phyloP scores from a whole-genome alignment of 257 asterid genomes.

The Nicotiana paniculata region DNA sequence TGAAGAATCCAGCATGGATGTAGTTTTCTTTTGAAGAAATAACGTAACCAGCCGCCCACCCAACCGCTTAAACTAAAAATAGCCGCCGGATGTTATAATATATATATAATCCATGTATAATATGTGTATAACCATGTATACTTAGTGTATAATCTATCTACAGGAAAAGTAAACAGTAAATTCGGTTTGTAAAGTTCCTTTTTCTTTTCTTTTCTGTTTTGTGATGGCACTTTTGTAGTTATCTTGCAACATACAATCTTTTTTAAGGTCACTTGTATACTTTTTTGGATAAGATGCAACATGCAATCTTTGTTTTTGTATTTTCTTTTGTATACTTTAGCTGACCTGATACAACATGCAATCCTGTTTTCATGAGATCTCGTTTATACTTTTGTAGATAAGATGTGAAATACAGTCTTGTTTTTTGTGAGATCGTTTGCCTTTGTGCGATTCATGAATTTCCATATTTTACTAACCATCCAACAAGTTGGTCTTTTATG shows the following conservation, averaged over 20 bases:
- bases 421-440: neutral
- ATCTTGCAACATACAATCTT: neutral
- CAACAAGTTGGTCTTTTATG: neutral
- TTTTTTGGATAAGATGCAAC: neutral
- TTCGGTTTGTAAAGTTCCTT: too few species aligned
- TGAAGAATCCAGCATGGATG: constrained; percentile 1
- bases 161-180: too few species aligned
- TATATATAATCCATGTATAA: too few species aligned
- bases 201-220: too few species aligned
- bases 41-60: too few species aligned
- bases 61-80: too few species aligned
- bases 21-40: neutral
- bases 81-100: too few species aligned
- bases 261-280: neutral
- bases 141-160: too few species aligned
- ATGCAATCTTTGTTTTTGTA: neutral
- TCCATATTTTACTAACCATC: neutral
- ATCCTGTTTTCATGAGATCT: neutral
- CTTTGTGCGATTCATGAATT: neutral
- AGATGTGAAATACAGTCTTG: neutral
- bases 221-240: neutral
- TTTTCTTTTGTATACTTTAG: neutral
- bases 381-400: neutral
- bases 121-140: too few species aligned
- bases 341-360: neutral